Percentiles rank a stretch among this genome's conserved stretches.
Evolutionary conservation across 2,329 filamentous ascomycete species (phyloP).

Genomic region (Pyrenophora tritici-repentis): DNA sequence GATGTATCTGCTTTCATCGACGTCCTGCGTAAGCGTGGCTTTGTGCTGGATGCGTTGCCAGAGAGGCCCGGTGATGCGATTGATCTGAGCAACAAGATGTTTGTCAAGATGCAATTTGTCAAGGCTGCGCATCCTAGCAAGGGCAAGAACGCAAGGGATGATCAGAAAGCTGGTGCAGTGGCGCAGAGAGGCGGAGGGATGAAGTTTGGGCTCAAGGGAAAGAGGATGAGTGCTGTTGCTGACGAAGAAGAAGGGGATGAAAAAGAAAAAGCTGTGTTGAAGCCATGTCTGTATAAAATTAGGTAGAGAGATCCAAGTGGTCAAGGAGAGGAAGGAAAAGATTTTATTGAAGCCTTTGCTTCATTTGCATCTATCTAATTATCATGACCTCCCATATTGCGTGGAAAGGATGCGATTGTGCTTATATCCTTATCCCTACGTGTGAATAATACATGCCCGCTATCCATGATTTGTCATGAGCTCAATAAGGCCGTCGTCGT

Average conservation of each 20-base stretch:
- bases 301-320: conserved; percentile 47
- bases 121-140: conserved; percentile 77
- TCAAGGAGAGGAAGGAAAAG: too few species aligned
- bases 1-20: conserved; percentile 88
- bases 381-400: too few species aligned
- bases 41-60: conserved; percentile 65
- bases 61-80: conserved; percentile 67
- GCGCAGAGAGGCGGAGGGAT: conserved; percentile 50
- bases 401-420: too few species aligned
- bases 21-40: conserved; percentile 78
- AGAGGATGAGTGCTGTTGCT: conserved; percentile 8
- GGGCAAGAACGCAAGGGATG: conserved; percentile 69
- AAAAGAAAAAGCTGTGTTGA: conserved; percentile 73
- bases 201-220: conserved; percentile 29
- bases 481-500: too few species aligned
- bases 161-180: conserved; percentile 36
- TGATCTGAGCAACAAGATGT: conserved; percentile 94
- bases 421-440: too few species aligned
- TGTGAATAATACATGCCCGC: too few species aligned
- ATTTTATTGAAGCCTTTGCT: too few species aligned
- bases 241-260: conserved; percentile 55
- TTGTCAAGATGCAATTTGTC: conserved; percentile 93
- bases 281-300: conserved; percentile 95
- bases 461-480: too few species aligned
- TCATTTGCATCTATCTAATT: too few species aligned